These are phyloP conservation scores for Tetragonia tetragonoides DNA, from an alignment of 148 eudicot species.

Conservation along the genomic window DNA sequence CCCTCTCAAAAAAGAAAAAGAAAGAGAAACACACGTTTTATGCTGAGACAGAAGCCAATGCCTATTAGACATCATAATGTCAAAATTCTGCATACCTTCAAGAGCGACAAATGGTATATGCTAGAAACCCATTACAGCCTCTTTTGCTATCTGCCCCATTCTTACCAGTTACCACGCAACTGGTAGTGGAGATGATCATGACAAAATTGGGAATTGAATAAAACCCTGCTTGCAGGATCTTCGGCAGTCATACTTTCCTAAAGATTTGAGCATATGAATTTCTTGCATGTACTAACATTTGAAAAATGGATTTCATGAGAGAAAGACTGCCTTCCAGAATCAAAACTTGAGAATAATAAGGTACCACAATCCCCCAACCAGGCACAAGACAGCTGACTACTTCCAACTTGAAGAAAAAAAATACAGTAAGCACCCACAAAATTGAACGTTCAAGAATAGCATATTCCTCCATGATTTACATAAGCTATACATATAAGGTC, in stretches of 20 bases:
- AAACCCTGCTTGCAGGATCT: too few species aligned
- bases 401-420: not conserved
- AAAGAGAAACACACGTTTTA: too few species aligned
- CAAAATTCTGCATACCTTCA: not conserved
- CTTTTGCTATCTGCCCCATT: not conserved
- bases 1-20: too few species aligned
- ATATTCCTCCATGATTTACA: constrained; percentile 19
- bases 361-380: constrained; percentile 14
- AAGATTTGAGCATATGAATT: not conserved
- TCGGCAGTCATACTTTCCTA: not conserved
- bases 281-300: not conserved
- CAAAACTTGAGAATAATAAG: not conserved
- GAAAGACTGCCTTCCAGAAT: not conserved
- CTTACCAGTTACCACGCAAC: not conserved
- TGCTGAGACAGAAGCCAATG: not conserved
- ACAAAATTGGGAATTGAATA: too few species aligned
- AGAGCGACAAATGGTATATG: not conserved
- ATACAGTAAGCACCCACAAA: constrained; percentile 16
- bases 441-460: constrained; percentile 15
- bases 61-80: not conserved
- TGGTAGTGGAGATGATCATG: not conserved
- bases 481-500: constrained; percentile 27
- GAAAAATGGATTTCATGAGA: not conserved
- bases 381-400: constrained; percentile 6
- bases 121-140: not conserved